These are phyloP conservation scores for Trichosporon sp. DNA, from an alignment of 1,284 basidiomycete species.

Conservation along the genomic window DNA sequence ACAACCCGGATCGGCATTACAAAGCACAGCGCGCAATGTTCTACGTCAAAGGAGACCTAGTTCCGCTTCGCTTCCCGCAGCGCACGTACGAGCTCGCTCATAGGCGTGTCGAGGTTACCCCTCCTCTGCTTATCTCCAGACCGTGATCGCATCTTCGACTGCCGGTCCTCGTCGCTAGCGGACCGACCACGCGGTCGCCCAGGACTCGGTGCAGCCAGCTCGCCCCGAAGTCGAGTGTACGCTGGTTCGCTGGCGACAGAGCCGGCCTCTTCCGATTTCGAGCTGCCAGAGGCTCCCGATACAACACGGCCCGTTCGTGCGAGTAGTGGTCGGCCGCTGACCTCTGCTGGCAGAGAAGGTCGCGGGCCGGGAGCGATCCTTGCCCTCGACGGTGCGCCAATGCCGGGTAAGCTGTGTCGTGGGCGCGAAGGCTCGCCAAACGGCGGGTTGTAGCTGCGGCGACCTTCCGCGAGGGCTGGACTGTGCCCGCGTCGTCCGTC, in stretches of 20 bases:
- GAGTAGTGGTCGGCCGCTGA: neutral
- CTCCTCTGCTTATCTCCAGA: neutral
- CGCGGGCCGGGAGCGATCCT: neutral
- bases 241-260: slow-evolving; percentile 36
- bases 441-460: neutral
- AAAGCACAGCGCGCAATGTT: neutral
- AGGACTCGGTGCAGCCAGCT: slow-evolving; percentile 17
- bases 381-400: neutral
- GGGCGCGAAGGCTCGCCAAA: neutral
- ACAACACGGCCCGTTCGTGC: neutral
- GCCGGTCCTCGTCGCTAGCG: slow-evolving; percentile 8
- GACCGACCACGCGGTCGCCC: neutral
- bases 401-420: neutral
- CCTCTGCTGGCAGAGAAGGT: neutral
- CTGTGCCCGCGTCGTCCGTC: neutral
- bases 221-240: slow-evolving; percentile 31
- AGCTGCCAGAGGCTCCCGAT: neutral
- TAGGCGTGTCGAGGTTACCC: neutral
- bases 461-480: slow-evolving; percentile 1
- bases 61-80: slow-evolving; percentile 5
- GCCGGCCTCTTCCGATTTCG: neutral
- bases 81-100: slow-evolving; percentile 12
- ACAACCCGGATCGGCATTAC: neutral
- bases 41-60: neutral
- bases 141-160: neutral